phyloP scores from a whole-genome alignment of 352 stramenopile genomes.

The Globisporangium mamillatum region DNA sequence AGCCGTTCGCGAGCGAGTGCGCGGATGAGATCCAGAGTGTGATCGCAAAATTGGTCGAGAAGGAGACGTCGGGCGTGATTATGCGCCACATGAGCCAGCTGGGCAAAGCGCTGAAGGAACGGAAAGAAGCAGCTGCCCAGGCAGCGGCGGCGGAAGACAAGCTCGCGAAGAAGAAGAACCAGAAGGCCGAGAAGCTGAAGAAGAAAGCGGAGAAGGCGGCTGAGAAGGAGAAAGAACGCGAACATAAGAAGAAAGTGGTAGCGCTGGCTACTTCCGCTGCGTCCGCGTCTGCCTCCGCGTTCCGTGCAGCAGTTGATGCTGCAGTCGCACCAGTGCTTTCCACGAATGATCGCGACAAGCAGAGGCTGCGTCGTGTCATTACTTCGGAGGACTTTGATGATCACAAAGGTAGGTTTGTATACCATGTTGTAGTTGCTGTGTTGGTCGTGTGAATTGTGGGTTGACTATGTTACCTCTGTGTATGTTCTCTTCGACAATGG shows the following conservation, averaged over 20 bases:
- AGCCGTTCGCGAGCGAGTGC: constrained; percentile 28
- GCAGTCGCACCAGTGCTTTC: neutral
- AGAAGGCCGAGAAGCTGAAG: constrained; percentile 10
- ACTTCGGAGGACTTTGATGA: neutral
- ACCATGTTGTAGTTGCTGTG: neutral
- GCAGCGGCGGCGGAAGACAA: neutral
- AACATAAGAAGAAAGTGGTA: constrained; percentile 2
- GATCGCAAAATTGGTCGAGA: constrained; percentile 34
- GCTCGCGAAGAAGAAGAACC: constrained; percentile 7
- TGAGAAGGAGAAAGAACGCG: neutral
- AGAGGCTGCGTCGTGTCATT: neutral
- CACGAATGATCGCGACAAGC: neutral
- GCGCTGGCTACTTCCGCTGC: neutral
- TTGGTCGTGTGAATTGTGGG: too few relatives aligned
- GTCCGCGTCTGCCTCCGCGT: neutral
- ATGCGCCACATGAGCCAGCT: constrained; percentile 59
- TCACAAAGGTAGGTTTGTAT: neutral
- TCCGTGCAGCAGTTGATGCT: neutral
- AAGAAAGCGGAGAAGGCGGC: constrained; percentile 4
- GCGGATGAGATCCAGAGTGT: constrained; percentile 39
- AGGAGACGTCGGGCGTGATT: constrained; percentile 54
- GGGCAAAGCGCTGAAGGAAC: constrained; percentile 43
- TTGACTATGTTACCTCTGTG: neutral
- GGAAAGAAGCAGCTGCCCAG: constrained; percentile 5
- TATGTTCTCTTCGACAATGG: neutral